Evolutionary conservation across 768 basidiomycete species (phyloP), one percentile per base, ranked within the genome.

Genomic region (Tulasnella sp.): DNA sequence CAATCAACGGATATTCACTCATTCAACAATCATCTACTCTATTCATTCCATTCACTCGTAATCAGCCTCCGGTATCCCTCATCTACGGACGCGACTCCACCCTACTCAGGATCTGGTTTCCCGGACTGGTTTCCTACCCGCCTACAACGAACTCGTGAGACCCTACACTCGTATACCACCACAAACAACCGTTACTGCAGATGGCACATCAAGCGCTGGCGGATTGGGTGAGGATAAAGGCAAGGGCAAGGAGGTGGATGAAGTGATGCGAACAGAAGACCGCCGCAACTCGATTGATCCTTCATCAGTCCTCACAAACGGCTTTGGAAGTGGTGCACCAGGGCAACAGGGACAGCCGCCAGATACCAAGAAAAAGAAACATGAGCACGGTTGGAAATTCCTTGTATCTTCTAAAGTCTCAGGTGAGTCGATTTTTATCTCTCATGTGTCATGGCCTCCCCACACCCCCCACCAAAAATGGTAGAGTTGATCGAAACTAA

Each of bases 241-340:
- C 19, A 51, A 51, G 16, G 49, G 49, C 29, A 51, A 51, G 29
- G 37, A 51, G 29, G 39, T 51, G 16, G 49, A 51, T 22, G 49
- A 42, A 10, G 25, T 29, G 13, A 51, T 51, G 49, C 37, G 37
- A 33, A 24, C 31, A 32, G 45, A 33, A 3, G 45, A 47, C 32
- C 25, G 28, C 25, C 45, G n/a, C n/a, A n/a, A n/a, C n/a, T n/a
- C 45, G 25, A 34, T 33, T 19, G 45, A 34, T 33, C 31, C 29
- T 8, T 19, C 29, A 35, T 29, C 28, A 15, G n/a, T n/a, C n/a
- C n/a, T n/a, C n/a, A n/a, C n/a, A n/a, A n/a, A n/a, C n/a, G n/a
- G 45, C 45, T 20, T 29, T 34, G 31, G 46, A 48, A n/a, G 31
- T 28, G 39, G 37, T 13, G 4, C 28, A 42, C 19, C 40, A 19